phyloP scores from a whole-genome alignment of 2,329 filamentous ascomycete species.

The Colletotrichum sp. region DNA sequence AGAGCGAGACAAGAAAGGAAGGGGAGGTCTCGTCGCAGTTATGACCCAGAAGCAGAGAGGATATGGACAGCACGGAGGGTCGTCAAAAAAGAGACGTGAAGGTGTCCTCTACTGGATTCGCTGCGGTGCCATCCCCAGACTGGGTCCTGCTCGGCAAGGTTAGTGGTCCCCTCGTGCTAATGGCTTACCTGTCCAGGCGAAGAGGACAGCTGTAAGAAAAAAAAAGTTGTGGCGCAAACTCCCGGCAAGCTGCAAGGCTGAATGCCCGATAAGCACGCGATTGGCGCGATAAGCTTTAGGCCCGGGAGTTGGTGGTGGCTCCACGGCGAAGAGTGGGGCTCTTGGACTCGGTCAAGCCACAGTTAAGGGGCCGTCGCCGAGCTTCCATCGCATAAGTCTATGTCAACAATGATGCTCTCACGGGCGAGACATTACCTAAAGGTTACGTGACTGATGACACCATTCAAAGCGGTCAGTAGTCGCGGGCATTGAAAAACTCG shows the following conservation, averaged over 20 bases:
- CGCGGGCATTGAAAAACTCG: background rate
- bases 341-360: background rate
- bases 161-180: background rate
- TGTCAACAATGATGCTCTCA: background rate
- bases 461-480: background rate
- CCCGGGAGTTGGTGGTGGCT: conserved; percentile 6
- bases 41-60: background rate
- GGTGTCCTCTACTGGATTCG: conserved; percentile 19
- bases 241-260: conserved; percentile 9
- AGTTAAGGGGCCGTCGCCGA: conserved; percentile 7
- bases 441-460: conserved; percentile 11
- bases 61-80: conserved; percentile 2
- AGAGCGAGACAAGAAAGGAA: background rate
- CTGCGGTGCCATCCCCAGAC: conserved; percentile 13
- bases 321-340: background rate
- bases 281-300: conserved; percentile 16
- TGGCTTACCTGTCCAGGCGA: conserved; percentile 17
- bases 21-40: background rate
- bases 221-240: conserved; percentile 6
- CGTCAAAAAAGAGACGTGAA: conserved; percentile 12
- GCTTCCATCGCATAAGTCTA: background rate
- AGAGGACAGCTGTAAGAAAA: conserved; percentile 22
- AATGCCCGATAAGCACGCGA: background rate
- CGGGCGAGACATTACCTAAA: conserved; percentile 2
- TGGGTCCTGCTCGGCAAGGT: conserved; percentile 7